phyloP scores from a whole-genome alignment of 2,329 filamentous ascomycete genomes.

The Fusarium piperis region DNA sequence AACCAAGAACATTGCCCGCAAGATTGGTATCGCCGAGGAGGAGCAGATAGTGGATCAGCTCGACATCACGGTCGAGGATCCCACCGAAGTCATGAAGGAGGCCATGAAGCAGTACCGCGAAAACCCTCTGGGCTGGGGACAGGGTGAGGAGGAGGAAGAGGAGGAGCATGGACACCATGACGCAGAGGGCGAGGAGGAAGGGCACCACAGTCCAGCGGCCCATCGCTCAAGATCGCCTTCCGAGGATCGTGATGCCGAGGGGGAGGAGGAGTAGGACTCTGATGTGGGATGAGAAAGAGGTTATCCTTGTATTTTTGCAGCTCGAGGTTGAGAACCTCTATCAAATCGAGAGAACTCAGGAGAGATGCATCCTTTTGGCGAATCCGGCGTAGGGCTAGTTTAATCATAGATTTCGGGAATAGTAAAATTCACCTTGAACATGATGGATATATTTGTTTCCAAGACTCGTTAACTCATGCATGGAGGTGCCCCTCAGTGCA shows the following conservation, averaged over 20 bases:
- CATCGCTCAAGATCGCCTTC: conserved; percentile 43
- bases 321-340: conserved; percentile 1
- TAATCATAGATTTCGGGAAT: conserved; percentile 36
- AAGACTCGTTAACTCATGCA: neutral
- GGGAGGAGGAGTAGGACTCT: conserved; percentile 51
- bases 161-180: conserved; percentile 45
- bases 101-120: conserved; percentile 63
- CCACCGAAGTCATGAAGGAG: conserved; percentile 62
- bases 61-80: conserved; percentile 64
- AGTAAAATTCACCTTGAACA: conserved; percentile 12
- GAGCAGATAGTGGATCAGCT: conserved; percentile 65
- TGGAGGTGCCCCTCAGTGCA: neutral
- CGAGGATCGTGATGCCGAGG: conserved; percentile 55
- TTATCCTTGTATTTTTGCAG: conserved; percentile 2
- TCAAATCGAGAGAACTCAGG: neutral
- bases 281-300: neutral
- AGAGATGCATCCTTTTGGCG: conserved; percentile 11
- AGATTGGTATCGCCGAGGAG: conserved; percentile 59
- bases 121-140: conserved; percentile 61
- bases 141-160: conserved; percentile 51
- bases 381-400: conserved; percentile 33
- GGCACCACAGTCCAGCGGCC: conserved; percentile 32
- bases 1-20: conserved; percentile 69
- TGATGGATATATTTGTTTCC: neutral
- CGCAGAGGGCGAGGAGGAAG: conserved; percentile 38